Evolutionary conservation across 495 filamentous ascomycete species (phyloP).

Genomic region (Pseudomonodictys pantanalensis): DNA sequence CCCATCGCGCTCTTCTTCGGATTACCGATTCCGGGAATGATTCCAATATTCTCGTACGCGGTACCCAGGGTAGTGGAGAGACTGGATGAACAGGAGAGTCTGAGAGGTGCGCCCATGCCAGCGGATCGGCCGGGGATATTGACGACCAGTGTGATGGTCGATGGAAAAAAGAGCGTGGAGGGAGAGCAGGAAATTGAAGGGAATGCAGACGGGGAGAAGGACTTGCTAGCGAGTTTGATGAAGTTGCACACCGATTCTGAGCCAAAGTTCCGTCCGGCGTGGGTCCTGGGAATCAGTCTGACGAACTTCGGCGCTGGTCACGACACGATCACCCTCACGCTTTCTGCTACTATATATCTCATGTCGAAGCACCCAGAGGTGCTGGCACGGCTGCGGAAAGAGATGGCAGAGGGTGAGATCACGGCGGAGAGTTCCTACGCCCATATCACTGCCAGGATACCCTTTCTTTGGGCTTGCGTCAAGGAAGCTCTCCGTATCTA

Average conservation of each 20-base stretch:
- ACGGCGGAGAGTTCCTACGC: not conserved
- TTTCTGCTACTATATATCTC: not conserved
- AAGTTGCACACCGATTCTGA: not conserved
- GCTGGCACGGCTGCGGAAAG: not conserved
- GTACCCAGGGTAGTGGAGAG: not conserved
- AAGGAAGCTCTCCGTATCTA: slow-evolving; percentile 4
- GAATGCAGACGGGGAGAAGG: not conserved
- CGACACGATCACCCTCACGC: not conserved
- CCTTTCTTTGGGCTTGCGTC: not conserved
- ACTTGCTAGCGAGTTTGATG: not conserved
- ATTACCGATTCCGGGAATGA: not conserved
- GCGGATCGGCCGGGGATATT: not conserved
- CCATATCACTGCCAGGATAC: not conserved
- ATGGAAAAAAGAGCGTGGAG: not conserved
- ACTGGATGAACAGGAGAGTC: not conserved
- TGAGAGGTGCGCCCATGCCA: not conserved
- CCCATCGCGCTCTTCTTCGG: not conserved
- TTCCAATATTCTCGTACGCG: not conserved
- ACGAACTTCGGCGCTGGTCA: not conserved
- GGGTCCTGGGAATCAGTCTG: not conserved
- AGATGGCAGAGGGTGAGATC: not conserved
- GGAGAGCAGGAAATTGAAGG: no score
- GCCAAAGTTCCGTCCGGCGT: not conserved
- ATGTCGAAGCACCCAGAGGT: not conserved
- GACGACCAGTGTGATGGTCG: not conserved